phyloP scores from a whole-genome alignment of 2,329 filamentous ascomycete species.

The Aureobasidium sp. region DNA sequence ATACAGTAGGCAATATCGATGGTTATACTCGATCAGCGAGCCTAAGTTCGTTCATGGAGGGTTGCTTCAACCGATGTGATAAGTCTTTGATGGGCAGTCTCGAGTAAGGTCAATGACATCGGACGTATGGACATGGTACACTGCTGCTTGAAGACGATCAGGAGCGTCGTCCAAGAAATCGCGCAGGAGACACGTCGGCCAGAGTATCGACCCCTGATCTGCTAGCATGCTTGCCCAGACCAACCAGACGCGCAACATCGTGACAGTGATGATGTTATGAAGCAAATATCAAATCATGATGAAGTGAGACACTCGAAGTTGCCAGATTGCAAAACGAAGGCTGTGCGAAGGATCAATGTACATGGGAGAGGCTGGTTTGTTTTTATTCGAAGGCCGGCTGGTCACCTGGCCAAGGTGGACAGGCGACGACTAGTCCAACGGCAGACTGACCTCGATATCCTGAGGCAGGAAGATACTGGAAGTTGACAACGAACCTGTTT shows the following conservation, averaged over 20 bases:
- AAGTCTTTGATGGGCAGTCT: too few relatives aligned
- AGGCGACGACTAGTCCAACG: neutral
- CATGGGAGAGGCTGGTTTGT: neutral
- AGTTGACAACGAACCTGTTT: neutral
- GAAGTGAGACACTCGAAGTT: neutral
- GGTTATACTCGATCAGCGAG: too few relatives aligned
- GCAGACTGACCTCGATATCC: neutral
- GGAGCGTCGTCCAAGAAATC: neutral
- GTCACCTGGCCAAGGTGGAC: neutral
- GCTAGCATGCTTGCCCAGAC: neutral
- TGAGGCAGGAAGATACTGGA: neutral
- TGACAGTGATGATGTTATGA: neutral
- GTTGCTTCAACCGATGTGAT: too few relatives aligned
- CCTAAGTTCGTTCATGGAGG: neutral
- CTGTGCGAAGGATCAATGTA: neutral
- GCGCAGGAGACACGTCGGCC: neutral
- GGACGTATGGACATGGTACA: neutral
- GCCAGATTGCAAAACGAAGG: neutral
- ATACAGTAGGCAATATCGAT: too few relatives aligned
- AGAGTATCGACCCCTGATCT: slow-evolving; percentile 2
- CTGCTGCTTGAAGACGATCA: neutral
- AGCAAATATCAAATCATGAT: neutral
- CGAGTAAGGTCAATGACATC: too few relatives aligned
- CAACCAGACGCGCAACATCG: neutral
- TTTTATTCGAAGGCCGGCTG: slow-evolving; percentile 1